Percentiles rank a stretch among this genome's conserved stretches.
phyloP scores from a whole-genome alignment of 768 basidiomycete genomes.

The Tricholoma sp. region DNA sequence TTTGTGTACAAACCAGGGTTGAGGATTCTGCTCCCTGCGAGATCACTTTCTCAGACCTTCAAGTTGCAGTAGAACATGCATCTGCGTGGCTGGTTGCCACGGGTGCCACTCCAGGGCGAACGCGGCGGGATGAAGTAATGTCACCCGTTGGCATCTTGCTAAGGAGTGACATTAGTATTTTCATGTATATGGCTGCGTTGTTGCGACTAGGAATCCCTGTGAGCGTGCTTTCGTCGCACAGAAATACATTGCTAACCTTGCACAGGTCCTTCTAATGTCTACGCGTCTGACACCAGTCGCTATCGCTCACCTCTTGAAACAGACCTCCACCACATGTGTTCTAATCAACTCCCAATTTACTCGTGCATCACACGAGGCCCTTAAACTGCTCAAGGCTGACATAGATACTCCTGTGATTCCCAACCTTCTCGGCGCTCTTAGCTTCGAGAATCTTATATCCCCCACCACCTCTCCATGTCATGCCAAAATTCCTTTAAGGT shows the following conservation, averaged over 20 bases:
- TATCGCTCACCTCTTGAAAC: conserved; percentile 28
- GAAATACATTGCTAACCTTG: background rate
- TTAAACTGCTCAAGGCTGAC: conserved; percentile 13
- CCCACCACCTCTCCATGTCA: conserved; percentile 9
- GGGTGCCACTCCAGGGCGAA: conserved; percentile 21
- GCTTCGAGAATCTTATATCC: conserved; percentile 24
- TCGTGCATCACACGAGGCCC: conserved; percentile 25
- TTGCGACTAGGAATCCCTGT: conserved; percentile 33
- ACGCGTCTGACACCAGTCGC: conserved; percentile 30
- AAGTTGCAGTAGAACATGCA: conserved; percentile 25
- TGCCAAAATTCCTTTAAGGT: conserved; percentile 21
- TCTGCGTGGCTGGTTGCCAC: conserved; percentile 28
- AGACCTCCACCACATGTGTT: conserved; percentile 24
- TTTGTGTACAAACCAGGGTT: conserved; percentile 27
- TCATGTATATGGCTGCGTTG: conserved; percentile 32
- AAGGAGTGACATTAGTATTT: conserved; percentile 31
- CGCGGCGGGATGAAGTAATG: conserved; percentile 17
- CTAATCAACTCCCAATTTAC: conserved; percentile 26
- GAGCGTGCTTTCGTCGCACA: conserved; percentile 6
- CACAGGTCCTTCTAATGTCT: conserved; percentile 30
- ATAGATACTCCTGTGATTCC: conserved; percentile 9
- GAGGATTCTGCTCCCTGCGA: conserved; percentile 19
- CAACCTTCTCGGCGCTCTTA: conserved; percentile 19
- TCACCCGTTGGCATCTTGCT: conserved; percentile 32
- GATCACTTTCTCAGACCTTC: conserved; percentile 31